A percentile compares a stretch with the other conserved stretches of the same genome.
These are phyloP conservation scores for Neofusicoccum sp. DNA, from an alignment of 2,329 filamentous ascomycete genomes.

Conservation along the genomic window DNA sequence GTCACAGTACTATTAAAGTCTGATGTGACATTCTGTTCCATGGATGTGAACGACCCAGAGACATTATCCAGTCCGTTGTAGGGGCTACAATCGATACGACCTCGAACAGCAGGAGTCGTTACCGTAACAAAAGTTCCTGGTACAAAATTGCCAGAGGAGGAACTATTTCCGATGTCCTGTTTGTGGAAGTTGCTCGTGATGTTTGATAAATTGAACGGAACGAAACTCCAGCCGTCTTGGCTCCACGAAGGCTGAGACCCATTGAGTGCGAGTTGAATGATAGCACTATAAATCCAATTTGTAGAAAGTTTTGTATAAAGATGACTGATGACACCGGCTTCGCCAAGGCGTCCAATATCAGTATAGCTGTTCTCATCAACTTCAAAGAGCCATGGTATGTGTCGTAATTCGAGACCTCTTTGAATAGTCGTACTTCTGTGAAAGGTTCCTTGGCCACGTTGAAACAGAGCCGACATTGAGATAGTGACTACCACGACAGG, in stretches of 20 bases:
- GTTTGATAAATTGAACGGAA: conserved; percentile 20
- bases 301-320: conserved; percentile 19
- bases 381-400: conserved; percentile 17
- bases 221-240: conserved; percentile 21
- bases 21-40: too few relatives aligned
- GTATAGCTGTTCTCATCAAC: too few relatives aligned
- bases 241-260: conserved; percentile 22
- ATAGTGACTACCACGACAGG: too few relatives aligned
- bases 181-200: conserved; percentile 15
- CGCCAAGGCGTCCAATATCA: too few relatives aligned
- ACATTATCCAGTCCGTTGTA: not conserved
- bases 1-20: not conserved
- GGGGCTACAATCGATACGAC: too few relatives aligned
- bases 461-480: too few relatives aligned
- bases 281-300: conserved; percentile 22
- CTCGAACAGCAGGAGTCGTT: too few relatives aligned
- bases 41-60: too few relatives aligned
- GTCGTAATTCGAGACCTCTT: conserved; percentile 19
- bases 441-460: conserved; percentile 8
- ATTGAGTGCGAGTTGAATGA: conserved; percentile 20
- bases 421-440: conserved; percentile 20
- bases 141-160: too few relatives aligned
- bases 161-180: too few relatives aligned
- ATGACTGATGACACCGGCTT: not conserved
- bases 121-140: too few relatives aligned